Base-by-base conservation (phyloP, 805 yeast genomes). In the Wickerhamomyces tratensis region DNA sequence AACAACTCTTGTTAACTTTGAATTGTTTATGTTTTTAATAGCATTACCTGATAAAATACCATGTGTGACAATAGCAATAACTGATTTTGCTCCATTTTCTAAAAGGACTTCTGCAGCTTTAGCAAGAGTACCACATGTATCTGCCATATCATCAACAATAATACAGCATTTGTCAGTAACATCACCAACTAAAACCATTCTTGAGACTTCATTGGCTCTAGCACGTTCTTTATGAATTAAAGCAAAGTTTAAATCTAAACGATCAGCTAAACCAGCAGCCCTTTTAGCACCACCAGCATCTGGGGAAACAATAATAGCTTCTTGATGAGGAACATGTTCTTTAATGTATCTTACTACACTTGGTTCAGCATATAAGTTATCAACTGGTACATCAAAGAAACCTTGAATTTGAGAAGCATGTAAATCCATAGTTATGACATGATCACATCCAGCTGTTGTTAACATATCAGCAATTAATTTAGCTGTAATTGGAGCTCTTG, bases 341-440 rank as follows among this genome's bases (percentile, higher is more conserved):
- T 71, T 74, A 39, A 85, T 83, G 56, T 83, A 84, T 54, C 84
- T 70, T 36, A 85, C 79, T 33, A 83, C 89, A 50, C 80, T 73
- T 42, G 93, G 93, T 63, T 85, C 94, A 25, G 91, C 91, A 55
- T 85, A 85, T 52, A 85, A 64, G 58, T 85, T 85, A 61, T 85
- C 94, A 20, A 83, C 93, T 2, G 94, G 94, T 25, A 81, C 82
- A 49, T 79, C 79, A 52, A 85, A 85, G 56, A 85, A 85, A 7
- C 94, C 94, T 63, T 85, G 94, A 52, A 85, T 85, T 59, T 85
- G 94, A 25, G 89, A 79, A n/a, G 93, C 93, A 57, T 85, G 94
- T 50, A 85, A 63, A 58, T 85, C 94, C 89, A 85, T 80, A 20
- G 94, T 85, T 53, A 85, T 84, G 25, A 85, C 86, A 61, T 85